Base-by-base conservation (phyloP, 2,329 filamentous ascomycete genomes). In the Hypoxylon sp. region DNA sequence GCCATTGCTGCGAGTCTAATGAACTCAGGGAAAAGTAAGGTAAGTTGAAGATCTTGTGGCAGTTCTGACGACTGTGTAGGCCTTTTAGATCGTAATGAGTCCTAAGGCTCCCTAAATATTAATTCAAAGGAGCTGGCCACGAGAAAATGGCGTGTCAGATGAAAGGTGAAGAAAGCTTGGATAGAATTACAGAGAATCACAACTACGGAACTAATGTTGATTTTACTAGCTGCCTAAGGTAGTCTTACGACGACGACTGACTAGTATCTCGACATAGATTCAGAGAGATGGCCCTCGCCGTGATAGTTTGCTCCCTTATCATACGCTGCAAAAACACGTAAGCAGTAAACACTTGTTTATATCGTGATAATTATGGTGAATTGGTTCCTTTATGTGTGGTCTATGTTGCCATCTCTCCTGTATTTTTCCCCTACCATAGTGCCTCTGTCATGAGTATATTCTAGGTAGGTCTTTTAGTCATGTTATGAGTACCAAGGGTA, bases 1-100 rank as follows among this genome's bases (percentile, higher is more conserved):
- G 33, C 50, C 60, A 63, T 56, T 5, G 42, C 51, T 11, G 50
- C 10, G 24, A 60, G 14, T 17, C 42, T 31, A 31, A 50, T 33
- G 19, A 10, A 33, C 9, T 1, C 10, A 11, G 35, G 10, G 2
- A 44, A 31, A 50, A 19, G 9, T 19, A 10, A 10, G n/a, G 33
- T 47, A 59, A 13, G 46, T 2, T 26, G 10, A 13, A 19, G 56
- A 33, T 51, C 24, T 11, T 48, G 44, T 57, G 35, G 14, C 8
- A 24, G 2, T 14, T 35, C 0, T 37, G 10, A 57, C 39, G 29
- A 57, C 17, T 31, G 44, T 44, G 54, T 24, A 26, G 2, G 19
- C 37, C 24, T n/a, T 11, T 31, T 33, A 31, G 10, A 56, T 17
- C 17, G 26, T 17, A 10, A 44, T 14, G 29, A 17, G 11, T 56